Conservation (phyloP, 169 alveolate genomes). For the Eimeria falciformis region DNA sequence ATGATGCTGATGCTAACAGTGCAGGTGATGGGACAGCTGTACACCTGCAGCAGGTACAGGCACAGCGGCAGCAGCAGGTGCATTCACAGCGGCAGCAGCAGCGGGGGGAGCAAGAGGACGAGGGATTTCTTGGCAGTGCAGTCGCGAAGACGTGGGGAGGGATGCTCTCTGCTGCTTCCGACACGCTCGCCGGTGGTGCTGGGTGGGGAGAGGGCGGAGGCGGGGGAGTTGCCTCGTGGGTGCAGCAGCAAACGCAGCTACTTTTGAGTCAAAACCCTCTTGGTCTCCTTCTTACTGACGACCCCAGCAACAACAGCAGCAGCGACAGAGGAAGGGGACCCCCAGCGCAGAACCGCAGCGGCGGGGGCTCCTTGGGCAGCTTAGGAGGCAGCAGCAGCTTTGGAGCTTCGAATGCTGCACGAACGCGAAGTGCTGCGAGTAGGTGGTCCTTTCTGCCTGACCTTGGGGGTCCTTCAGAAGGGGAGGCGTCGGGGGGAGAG, state of each 20-base stretch:
- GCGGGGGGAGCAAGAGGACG: neutral
- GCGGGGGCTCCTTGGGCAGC: neutral
- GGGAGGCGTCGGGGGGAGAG: neutral
- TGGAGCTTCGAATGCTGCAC: neutral
- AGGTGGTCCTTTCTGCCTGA: no score
- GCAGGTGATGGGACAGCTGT: neutral
- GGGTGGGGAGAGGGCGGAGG: neutral
- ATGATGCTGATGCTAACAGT: neutral
- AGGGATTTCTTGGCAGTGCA: neutral
- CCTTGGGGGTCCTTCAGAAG: no score
- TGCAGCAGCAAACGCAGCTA: slow-evolving; percentile 59
- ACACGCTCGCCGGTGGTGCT: neutral
- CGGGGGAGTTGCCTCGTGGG: slow-evolving; percentile 11
- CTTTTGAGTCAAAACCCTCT: neutral
- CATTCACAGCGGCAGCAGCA: slow-evolving; percentile 51
- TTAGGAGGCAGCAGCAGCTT: neutral
- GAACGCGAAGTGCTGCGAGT: no score
- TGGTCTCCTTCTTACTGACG: neutral
- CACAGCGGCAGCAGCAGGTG: slow-evolving; percentile 6
- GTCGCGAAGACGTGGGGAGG: slow-evolving; percentile 17
- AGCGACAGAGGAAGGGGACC: slow-evolving; percentile 57
- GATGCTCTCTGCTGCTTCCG: neutral
- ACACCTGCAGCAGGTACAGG: neutral
- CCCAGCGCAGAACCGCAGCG: slow-evolving; percentile 2
- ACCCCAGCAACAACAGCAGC: slow-evolving; percentile 45